phyloP scores from a whole-genome alignment of 352 stramenopile genomes.

The Pythium aphanidermatum region DNA sequence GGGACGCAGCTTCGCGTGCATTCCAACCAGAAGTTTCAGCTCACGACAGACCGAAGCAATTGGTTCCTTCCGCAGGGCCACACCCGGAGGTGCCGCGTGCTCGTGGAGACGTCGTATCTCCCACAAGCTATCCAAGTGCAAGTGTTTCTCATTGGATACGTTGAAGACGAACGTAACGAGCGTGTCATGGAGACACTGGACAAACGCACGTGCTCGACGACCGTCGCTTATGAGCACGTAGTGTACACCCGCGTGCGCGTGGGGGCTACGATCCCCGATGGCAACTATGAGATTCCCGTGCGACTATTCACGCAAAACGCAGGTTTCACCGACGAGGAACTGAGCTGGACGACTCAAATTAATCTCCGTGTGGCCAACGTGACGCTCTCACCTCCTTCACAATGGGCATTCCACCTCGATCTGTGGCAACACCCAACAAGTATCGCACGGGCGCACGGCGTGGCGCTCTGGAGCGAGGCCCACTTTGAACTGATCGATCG shows the following conservation, averaged over 20 bases:
- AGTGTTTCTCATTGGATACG: slow-evolving; percentile 45
- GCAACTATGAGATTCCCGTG: slow-evolving; percentile 59
- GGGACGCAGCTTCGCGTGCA: slow-evolving; percentile 47
- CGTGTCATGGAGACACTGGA: slow-evolving; percentile 58
- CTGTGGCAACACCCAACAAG: slow-evolving; percentile 72
- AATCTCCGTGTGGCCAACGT: slow-evolving; percentile 48
- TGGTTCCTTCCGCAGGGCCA: slow-evolving; percentile 56
- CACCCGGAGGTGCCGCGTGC: slow-evolving; percentile 44
- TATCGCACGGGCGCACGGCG: slow-evolving; percentile 43
- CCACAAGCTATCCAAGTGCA: slow-evolving; percentile 44
- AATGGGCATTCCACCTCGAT: slow-evolving; percentile 67
- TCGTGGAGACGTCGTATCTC: slow-evolving; percentile 46
- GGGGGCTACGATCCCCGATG: slow-evolving; percentile 22
- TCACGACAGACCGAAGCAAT: slow-evolving; percentile 47
- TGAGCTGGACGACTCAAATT: slow-evolving; percentile 57
- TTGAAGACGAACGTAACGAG: slow-evolving; percentile 54
- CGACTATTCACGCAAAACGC: slow-evolving; percentile 57
- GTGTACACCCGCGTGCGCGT: slow-evolving; percentile 59
- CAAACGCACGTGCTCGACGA: slow-evolving; percentile 22
- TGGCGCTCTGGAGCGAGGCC: slow-evolving; percentile 50
- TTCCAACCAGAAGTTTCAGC: slow-evolving; percentile 46
- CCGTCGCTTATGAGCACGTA: slow-evolving; percentile 30
- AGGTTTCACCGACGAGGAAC: slow-evolving; percentile 58
- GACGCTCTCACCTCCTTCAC: slow-evolving; percentile 31
- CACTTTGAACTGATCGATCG: slow-evolving; percentile 67